Conservation (phyloP, 352 stramenopile genomes). For the Globisporangium nagaii region DNA sequence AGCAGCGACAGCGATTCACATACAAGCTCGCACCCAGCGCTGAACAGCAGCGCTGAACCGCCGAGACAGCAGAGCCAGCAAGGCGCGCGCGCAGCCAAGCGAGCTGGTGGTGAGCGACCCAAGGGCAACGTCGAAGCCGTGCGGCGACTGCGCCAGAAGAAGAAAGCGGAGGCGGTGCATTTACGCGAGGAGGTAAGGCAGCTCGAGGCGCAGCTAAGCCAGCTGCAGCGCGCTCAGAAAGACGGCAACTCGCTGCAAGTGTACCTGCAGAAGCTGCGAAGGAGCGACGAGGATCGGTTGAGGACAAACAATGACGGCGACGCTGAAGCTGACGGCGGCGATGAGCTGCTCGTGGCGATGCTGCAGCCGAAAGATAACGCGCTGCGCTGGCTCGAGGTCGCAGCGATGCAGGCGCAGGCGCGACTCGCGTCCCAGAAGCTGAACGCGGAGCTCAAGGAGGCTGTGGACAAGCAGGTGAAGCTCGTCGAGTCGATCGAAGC, state of each 20-base stretch:
- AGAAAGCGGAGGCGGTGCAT: background rate
- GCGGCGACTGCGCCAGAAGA: background rate
- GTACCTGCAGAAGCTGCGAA: background rate
- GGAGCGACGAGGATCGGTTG: background rate
- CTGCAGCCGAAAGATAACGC: slow-evolving; percentile 4
- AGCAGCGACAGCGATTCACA: background rate
- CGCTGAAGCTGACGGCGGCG: background rate
- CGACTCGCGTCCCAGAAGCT: slow-evolving; percentile 29
- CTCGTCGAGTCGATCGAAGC: slow-evolving; percentile 33
- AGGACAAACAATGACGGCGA: background rate
- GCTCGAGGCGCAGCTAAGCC: background rate
- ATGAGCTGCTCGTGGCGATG: background rate
- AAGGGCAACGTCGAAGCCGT: background rate
- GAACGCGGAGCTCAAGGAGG: slow-evolving; percentile 35
- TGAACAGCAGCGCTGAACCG: background rate
- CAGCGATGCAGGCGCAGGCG: slow-evolving; percentile 29
- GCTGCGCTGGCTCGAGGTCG: slow-evolving; percentile 32
- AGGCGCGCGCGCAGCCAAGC: background rate
- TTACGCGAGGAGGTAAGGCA: background rate
- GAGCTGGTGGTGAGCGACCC: background rate
- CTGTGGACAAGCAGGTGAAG: slow-evolving; percentile 32
- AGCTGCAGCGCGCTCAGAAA: background rate
- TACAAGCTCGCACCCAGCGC: background rate
- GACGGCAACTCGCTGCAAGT: background rate
- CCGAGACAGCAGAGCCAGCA: background rate